phyloP scores from a whole-genome alignment of 768 basidiomycete species.

The Rhizopogon vulgaris region DNA sequence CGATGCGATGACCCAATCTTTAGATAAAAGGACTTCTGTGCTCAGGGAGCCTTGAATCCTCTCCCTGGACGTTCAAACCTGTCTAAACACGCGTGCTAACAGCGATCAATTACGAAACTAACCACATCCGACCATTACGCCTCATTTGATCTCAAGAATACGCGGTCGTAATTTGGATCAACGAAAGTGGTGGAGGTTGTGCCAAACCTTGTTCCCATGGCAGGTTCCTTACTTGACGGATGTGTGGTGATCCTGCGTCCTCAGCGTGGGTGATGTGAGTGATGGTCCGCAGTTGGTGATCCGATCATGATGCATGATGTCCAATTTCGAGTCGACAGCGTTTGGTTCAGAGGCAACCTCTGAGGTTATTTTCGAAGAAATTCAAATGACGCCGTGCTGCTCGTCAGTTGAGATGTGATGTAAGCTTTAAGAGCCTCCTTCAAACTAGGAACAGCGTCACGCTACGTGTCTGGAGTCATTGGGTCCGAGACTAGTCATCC shows the following conservation, averaged over 20 bases:
- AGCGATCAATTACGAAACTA: not conserved
- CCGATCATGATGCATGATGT: not conserved
- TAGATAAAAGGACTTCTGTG: not conserved
- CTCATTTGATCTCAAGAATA: not conserved
- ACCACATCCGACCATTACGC: not conserved
- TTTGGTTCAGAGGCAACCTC: not conserved
- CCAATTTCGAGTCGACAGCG: too few species aligned
- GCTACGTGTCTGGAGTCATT: too few species aligned
- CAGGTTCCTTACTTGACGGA: not conserved
- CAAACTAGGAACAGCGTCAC: too few species aligned
- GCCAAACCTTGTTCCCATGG: conserved; percentile 1
- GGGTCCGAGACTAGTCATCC: not conserved
- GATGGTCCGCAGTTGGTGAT: not conserved
- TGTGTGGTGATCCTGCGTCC: not conserved
- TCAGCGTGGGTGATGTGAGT: not conserved
- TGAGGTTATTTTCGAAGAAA: not conserved
- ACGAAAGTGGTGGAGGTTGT: not conserved
- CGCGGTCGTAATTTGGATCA: not conserved
- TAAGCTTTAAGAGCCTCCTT: too few species aligned
- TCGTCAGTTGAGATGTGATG: not conserved
- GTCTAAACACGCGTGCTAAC: not conserved
- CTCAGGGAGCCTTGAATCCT: not conserved
- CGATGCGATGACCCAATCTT: not conserved
- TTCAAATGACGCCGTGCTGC: not conserved
- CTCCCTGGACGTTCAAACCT: not conserved